Evolutionary conservation across 2,329 filamentous ascomycete species (phyloP), one percentile per base, ranked within the genome.

Genomic region (Corinectria fuckeliana): DNA sequence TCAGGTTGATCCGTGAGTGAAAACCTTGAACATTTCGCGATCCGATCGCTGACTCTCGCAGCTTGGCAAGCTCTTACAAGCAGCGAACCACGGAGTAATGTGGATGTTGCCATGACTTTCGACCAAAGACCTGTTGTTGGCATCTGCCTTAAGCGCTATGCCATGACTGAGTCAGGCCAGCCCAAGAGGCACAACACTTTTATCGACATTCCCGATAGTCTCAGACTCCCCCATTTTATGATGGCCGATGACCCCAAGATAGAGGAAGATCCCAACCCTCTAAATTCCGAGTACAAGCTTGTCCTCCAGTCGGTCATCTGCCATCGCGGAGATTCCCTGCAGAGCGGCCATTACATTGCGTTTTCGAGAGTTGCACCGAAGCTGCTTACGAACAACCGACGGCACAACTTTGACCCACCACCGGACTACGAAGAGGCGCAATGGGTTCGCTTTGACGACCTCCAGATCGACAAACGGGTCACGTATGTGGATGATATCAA

Each of bases 381-480:
- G 66, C 78, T 85, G 7, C 76, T 86, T n/a, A 86, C 83, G 14
- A 85, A 86, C 56, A 88, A 88, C 66, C 75, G 85, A 65, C 77
- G 80, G 47, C 79, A 82, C 72, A 82, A 80, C 69, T 81, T 73
- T 64, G 85, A 83, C 60, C 84, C 84, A 2, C 87, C 87, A 7
- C 87, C 87, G 11, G 83, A 87, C 56, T 91, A 92, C 67, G 81
- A 88, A 59, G 85, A 90, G 62, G 87, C 90, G 11, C 86, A 88
- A 63, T 99, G 95, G 95, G 88, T 97, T 73, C 90, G 89, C 34
- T 97, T 97, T 69, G 95, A 99, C 72, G 95, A 99, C 73, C 80
- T 98, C n/a, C 72, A 77, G 25, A 79, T 86, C 1, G 80, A 85
- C 32, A 83, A 88, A 56, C 86, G 94, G 23, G 90, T 98, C 3